Evolutionary conservation across 2,329 filamentous ascomycete species (phyloP).

Genomic region (Tolypocladium sp.): DNA sequence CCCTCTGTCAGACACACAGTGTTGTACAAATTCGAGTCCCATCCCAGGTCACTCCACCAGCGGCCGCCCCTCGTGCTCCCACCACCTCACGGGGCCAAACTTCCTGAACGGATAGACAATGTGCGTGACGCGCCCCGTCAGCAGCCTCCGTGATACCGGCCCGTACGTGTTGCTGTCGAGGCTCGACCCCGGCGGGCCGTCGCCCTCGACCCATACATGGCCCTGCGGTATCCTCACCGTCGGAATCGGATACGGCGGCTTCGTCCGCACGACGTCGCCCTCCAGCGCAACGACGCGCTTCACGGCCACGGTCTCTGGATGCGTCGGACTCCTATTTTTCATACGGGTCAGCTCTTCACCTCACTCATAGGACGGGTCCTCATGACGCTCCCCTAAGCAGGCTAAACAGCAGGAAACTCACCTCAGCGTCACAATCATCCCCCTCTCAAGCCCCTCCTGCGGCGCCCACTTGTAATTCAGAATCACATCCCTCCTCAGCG

Average conservation of each 20-base stretch:
- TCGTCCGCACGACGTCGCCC: conserved; percentile 66
- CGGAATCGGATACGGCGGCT: conserved; percentile 46
- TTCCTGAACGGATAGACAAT: conserved; percentile 61
- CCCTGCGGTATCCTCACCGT: conserved; percentile 63
- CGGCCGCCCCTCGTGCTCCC: conserved; percentile 33
- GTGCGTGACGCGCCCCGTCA: conserved; percentile 66
- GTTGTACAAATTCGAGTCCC: background rate
- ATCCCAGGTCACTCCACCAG: background rate
- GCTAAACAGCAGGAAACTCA: conserved; percentile 20
- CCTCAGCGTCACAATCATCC: conserved; percentile 68
- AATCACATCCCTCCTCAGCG: conserved; percentile 43
- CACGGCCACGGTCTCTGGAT: conserved; percentile 60
- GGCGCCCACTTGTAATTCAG: conserved; percentile 51
- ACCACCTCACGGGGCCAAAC: conserved; percentile 48
- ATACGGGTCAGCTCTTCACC: background rate
- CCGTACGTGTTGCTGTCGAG: conserved; percentile 88
- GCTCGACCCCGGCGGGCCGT: conserved; percentile 61
- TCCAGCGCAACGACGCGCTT: conserved; percentile 78
- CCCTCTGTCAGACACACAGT: background rate
- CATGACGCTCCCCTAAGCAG: background rate
- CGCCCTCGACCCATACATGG: conserved; percentile 93
- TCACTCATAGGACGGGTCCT: background rate
- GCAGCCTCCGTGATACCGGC: conserved; percentile 64
- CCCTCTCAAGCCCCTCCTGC: conserved; percentile 50
- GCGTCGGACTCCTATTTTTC: conserved; percentile 54